These are phyloP conservation scores for Cladosporium cucumerinum DNA, from an alignment of 2,329 filamentous ascomycete species.

Conservation along the genomic window DNA sequence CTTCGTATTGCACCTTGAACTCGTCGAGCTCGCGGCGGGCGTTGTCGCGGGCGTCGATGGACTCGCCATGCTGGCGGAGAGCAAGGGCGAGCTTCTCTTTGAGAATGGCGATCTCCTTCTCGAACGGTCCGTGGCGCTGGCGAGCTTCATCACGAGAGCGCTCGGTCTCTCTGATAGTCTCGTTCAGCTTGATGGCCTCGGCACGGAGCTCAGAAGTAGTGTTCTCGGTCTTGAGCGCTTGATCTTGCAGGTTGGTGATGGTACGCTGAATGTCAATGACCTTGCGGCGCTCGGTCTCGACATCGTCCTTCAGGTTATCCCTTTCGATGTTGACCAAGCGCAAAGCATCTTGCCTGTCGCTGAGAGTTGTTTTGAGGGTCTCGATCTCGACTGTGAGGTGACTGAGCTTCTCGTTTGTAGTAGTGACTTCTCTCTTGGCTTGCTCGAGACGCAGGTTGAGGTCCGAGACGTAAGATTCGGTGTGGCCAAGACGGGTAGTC, in stretches of 20 bases:
- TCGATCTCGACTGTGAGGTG: slow-evolving; percentile 26
- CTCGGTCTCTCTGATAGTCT: slow-evolving; percentile 28
- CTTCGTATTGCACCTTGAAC: slow-evolving; percentile 26
- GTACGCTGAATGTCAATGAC: slow-evolving; percentile 25
- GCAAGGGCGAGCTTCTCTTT: slow-evolving; percentile 27
- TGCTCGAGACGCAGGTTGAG: slow-evolving; percentile 26
- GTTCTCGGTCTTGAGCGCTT: slow-evolving; percentile 4
- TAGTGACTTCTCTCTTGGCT: slow-evolving; percentile 27
- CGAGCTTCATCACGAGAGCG: slow-evolving; percentile 29
- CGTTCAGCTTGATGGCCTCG: slow-evolving; percentile 25
- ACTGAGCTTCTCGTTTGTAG: slow-evolving; percentile 26
- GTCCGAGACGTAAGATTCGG: slow-evolving; percentile 25
- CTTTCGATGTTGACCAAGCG: slow-evolving; percentile 27
- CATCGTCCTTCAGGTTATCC: slow-evolving; percentile 29
- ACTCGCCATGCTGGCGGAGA: slow-evolving; percentile 25
- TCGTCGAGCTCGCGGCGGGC: slow-evolving; percentile 27
- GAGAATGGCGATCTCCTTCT: slow-evolving; percentile 25
- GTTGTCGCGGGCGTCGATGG: slow-evolving; percentile 25
- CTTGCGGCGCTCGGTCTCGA: slow-evolving; percentile 26
- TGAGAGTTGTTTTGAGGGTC: slow-evolving; percentile 25
- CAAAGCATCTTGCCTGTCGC: slow-evolving; percentile 28
- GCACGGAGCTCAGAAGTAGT: slow-evolving; percentile 17
- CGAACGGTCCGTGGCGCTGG: slow-evolving; percentile 25
- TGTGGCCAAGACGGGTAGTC: slow-evolving; percentile 25
- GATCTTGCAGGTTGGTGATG: slow-evolving; percentile 23